Conservation (phyloP, 192 early-diverging fungal genomes). For the Coemansia erecta region DNA sequence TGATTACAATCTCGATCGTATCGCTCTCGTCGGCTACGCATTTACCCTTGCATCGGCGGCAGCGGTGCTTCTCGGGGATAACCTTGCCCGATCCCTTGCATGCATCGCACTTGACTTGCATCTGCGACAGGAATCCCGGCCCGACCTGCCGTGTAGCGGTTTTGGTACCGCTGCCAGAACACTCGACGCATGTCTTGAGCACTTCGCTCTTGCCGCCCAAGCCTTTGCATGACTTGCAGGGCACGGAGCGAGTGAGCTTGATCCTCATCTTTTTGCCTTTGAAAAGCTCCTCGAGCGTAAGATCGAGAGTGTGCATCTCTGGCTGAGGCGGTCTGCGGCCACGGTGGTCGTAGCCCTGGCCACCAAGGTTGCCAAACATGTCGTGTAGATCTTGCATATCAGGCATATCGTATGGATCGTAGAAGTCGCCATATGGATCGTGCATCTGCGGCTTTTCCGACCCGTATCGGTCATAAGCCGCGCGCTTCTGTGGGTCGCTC, state of each 20-base stretch:
- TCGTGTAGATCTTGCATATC: conserved; percentile 18
- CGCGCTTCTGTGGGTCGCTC: conserved; percentile 64
- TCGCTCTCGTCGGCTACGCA: conserved; percentile 86
- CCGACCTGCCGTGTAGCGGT: conserved; percentile 33
- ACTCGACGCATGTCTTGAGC: conserved; percentile 44
- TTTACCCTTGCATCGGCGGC: conserved; percentile 90
- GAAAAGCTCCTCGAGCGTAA: conserved; percentile 72
- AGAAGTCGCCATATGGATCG: conserved; percentile 45
- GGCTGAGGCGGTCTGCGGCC: conserved; percentile 11
- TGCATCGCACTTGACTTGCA: conserved; percentile 66
- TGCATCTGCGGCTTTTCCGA: conserved; percentile 23
- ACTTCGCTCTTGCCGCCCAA: conserved; percentile 37
- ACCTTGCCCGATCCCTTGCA: conserved; percentile 78
- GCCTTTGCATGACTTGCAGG: conserved; percentile 48
- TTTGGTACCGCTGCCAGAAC: conserved; percentile 29
- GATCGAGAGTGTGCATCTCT: conserved; percentile 52
- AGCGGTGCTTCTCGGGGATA: conserved; percentile 82
- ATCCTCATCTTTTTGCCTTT: conserved; percentile 71
- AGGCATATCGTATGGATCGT: conserved; percentile 9
- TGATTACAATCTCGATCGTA: conserved; percentile 85
- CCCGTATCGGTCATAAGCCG: conserved; percentile 77
- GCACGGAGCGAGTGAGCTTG: conserved; percentile 40
- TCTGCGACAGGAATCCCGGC: conserved; percentile 58
- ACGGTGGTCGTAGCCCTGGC: not conserved
- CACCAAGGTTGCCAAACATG: conserved; percentile 14